phyloP scores from a whole-genome alignment of 176 grass and related monocot genomes.

The Raddia distichophylla region DNA sequence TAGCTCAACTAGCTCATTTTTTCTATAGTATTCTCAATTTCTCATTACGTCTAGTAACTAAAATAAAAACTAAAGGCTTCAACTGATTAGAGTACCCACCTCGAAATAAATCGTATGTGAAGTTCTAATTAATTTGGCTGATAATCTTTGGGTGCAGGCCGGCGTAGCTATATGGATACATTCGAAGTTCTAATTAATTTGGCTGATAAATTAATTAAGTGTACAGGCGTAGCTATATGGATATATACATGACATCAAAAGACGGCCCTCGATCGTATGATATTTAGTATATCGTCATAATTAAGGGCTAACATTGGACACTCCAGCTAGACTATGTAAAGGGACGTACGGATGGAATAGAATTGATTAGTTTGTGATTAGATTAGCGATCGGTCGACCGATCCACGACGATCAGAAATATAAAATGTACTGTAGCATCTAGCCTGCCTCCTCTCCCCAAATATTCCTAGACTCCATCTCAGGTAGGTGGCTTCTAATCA shows the following conservation, averaged over 20 bases:
- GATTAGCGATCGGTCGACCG: conserved; percentile 19
- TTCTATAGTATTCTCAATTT: too few species aligned
- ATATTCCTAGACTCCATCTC: conserved; percentile 53
- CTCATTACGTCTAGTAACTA: too few species aligned
- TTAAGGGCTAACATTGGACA: conserved; percentile 3
- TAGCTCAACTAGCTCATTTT: too few species aligned
- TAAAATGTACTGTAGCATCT: conserved; percentile 28
- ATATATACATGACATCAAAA: conserved; percentile 13
- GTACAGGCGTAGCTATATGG: not conserved
- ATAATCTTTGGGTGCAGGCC: not conserved
- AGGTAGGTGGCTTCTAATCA: conserved; percentile 23
- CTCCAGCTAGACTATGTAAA: conserved; percentile 23
- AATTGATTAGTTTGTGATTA: conserved; percentile 29
- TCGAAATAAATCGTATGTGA: too few species aligned
- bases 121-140: not conserved
- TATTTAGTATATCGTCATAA: not conserved
- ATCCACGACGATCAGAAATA: conserved; percentile 32
- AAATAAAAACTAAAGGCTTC: too few species aligned
- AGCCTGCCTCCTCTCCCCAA: conserved; percentile 39
- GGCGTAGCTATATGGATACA: not conserved
- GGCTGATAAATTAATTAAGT: not conserved
- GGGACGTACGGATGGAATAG: conserved; percentile 34
- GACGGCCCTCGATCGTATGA: not conserved
- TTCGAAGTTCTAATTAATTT: not conserved
- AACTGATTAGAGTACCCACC: too few species aligned